Percentiles rank a stretch among this genome's conserved stretches.
Evolutionary conservation across 2,329 filamentous ascomycete species (phyloP).

Genomic region (Neofusicoccum umdonicola): DNA sequence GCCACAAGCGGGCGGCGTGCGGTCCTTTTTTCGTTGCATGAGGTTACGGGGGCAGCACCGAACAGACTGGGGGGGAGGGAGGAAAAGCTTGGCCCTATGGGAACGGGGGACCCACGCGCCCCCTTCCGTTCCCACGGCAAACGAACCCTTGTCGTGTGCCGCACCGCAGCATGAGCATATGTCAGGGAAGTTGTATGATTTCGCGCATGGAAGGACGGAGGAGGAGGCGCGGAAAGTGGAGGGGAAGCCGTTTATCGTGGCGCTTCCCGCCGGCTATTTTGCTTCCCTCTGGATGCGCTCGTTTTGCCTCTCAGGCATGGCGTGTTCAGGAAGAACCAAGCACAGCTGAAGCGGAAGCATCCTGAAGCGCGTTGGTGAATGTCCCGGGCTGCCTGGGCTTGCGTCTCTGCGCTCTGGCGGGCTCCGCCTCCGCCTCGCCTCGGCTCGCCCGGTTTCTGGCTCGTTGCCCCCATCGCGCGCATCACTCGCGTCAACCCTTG

Average conservation of each 20-base stretch:
- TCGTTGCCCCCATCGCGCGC: not conserved
- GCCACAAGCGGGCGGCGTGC: not conserved
- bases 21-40: not conserved
- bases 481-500: not conserved
- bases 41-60: not conserved
- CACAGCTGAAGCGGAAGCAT: no score
- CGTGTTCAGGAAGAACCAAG: no score
- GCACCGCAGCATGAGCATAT: no score
- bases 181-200: no score
- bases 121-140: not conserved
- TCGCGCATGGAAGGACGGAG: no score
- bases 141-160: not conserved
- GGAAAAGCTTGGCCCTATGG: not conserved
- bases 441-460: not conserved
- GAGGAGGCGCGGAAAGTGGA: no score
- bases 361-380: no score
- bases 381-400: not conserved
- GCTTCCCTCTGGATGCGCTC: no score
- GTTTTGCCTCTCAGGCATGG: no score
- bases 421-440: conserved; percentile 10
- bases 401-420: not conserved
- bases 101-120: no score
- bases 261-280: no score
- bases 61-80: not conserved
- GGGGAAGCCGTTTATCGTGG: no score